Percentiles rank a stretch among this genome's conserved stretches.
These are phyloP conservation scores for Wickerhamiella hasegawae DNA, from an alignment of 805 yeast genomes.

Conservation along the genomic window DNA sequence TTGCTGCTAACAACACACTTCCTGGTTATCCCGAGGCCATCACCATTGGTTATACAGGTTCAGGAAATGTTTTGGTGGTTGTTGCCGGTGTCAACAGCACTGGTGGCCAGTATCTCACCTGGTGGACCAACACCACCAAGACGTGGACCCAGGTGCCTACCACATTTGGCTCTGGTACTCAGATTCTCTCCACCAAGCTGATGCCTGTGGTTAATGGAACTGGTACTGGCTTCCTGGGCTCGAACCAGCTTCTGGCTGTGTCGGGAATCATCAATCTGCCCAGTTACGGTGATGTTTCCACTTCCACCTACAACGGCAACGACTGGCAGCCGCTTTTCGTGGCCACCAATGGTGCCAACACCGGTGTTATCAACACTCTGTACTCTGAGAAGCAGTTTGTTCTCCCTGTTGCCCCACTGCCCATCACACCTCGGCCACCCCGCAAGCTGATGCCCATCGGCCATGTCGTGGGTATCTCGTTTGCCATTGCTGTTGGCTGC, in stretches of 20 bases:
- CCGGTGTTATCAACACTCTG: constrained; percentile 18
- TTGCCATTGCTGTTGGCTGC: constrained; percentile 49
- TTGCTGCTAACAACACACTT: constrained; percentile 15
- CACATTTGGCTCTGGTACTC: constrained; percentile 20
- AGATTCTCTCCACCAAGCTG: constrained; percentile 32
- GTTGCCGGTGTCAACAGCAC: neutral
- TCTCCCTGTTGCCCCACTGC: neutral
- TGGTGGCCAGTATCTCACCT: neutral
- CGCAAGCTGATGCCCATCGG: constrained; percentile 31
- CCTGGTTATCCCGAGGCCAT: constrained; percentile 6
- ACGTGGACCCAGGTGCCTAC: constrained; percentile 33
- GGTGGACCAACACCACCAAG: constrained; percentile 1
- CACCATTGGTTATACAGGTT: neutral
- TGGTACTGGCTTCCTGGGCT: constrained; percentile 20
- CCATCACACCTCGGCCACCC: neutral
- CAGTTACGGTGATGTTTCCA: constrained; percentile 38
- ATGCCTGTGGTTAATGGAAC: constrained; percentile 19
- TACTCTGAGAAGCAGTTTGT: constrained; percentile 16
- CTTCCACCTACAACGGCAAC: constrained; percentile 50
- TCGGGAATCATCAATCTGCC: constrained; percentile 39
- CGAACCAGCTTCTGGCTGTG: constrained; percentile 34
- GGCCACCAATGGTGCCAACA: constrained; percentile 10
- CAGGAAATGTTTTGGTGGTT: neutral
- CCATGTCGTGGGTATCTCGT: constrained; percentile 49
- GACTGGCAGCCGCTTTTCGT: constrained; percentile 49